phyloP scores from a whole-genome alignment of 192 early-diverging fungal genomes.

The Backusella psychrophila region DNA sequence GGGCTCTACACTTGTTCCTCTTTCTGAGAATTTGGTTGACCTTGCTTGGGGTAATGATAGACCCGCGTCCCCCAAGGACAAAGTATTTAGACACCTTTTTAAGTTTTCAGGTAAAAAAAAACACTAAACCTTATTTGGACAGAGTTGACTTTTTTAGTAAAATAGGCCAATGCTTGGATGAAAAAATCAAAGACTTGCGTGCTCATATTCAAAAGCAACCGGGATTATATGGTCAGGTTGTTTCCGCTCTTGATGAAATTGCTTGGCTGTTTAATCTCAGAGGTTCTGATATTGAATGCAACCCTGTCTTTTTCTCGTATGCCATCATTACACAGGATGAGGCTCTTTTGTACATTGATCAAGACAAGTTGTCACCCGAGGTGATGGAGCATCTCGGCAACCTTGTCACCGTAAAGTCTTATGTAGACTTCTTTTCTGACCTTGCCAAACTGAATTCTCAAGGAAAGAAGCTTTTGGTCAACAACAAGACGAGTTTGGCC shows the following conservation, averaged over 20 bases:
- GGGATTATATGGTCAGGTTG: constrained; percentile 68
- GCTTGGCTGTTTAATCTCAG: constrained; percentile 97
- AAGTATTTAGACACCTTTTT: constrained; percentile 62
- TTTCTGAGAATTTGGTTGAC: constrained; percentile 84
- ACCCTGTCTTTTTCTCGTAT: constrained; percentile 96
- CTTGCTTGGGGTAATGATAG: constrained; percentile 72
- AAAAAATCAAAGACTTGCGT: constrained; percentile 75
- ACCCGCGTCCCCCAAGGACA: constrained; percentile 70
- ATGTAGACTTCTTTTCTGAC: constrained; percentile 77
- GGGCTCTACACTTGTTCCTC: constrained; percentile 67
- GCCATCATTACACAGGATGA: constrained; percentile 71
- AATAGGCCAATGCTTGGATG: constrained; percentile 28
- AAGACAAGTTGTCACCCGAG: constrained; percentile 62
- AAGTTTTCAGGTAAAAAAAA: constrained; percentile 63
- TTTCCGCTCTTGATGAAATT: constrained; percentile 92
- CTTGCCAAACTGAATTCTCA: constrained; percentile 28
- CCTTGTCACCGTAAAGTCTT: constrained; percentile 66
- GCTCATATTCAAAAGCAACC: constrained; percentile 55
- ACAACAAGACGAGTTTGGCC: constrained; percentile 68
- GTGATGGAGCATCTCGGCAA: constrained; percentile 60
- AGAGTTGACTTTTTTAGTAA: background rate
- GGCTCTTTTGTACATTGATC: constrained; percentile 77
- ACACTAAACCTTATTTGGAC: background rate
- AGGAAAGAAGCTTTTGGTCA: constrained; percentile 61
- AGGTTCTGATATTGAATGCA: constrained; percentile 93